Base-by-base conservation (phyloP, 2,329 filamentous ascomycete genomes). In the Podosphaera aphanis region DNA sequence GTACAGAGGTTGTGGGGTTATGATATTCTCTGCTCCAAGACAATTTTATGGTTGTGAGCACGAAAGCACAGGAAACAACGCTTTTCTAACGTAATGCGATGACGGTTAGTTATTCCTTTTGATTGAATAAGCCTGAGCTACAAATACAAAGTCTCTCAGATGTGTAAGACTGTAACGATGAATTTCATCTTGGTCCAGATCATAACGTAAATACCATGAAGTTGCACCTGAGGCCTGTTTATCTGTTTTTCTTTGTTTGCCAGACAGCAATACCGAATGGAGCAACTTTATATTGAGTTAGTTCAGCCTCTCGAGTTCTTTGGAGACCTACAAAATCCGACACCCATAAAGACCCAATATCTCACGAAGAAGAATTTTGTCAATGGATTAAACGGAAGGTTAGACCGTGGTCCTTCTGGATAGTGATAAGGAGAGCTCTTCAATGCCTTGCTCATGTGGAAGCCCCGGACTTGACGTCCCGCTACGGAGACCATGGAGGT, bases 321-420 rank as follows among this genome's bases (percentile, higher is more conserved):
- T 16, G 16, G 45, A 38, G 27, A 65, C 69, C 51, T 61, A 82
- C 78, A 63, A 42, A 59, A 59, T 50, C 57, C 57, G 45, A 57
- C 50, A 48, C 50, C 46, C 72, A 78, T 78, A 69, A 82, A 90
- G 52, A 62, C 62, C 80, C 84, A 92, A 77, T 81, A 98, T 66
- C 79, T 73, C 56, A 83, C 51, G 54, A 69, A 74, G 64, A 98
- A 98, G 68, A 72, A 81, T 67, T 77, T 83, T 62, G 78, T 88
- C 68, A 83, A 72, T 55, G 90, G 82, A 73, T 98, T 93, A 77
- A 98, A 98, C 55, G 90, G 90, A 55, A 98, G 67, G 74, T 94
- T 95, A 71, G 73, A 79, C 66, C 84, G 81, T 60, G 88, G 83
- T 54, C 88, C 90, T 71, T 95, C 88, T 57, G 88, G 80, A 71